A percentile compares a stretch with the other conserved stretches of the same genome.
phyloP scores from a whole-genome alignment of 148 eudicot species.

The Polygonum maritimum region DNA sequence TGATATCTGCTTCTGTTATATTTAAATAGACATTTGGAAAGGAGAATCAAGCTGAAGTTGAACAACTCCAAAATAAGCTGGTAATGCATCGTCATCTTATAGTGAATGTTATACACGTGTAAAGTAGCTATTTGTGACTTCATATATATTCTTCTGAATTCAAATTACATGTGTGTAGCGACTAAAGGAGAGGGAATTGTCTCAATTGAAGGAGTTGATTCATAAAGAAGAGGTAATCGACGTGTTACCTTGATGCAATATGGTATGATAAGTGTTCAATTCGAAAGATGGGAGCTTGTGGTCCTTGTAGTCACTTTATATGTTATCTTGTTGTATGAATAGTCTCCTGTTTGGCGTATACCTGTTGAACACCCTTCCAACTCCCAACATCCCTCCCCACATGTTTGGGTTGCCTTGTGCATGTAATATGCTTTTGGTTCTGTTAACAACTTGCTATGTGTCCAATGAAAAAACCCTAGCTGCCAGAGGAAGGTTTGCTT shows the following conservation, averaged over 20 bases:
- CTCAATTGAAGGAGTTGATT: slow-evolving; percentile 66
- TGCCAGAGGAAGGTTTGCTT: background rate
- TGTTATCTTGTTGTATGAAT: background rate
- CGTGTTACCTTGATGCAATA: background rate
- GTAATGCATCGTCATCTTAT: slow-evolving; percentile 22
- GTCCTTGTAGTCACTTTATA: background rate
- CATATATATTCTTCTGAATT: background rate
- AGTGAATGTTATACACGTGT: background rate
- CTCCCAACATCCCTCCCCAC: no score
- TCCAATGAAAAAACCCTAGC: background rate
- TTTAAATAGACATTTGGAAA: slow-evolving; percentile 23
- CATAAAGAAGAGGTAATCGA: slow-evolving; percentile 70
- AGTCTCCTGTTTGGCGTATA: background rate
- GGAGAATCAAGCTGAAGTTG: slow-evolving; percentile 47
- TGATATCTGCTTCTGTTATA: slow-evolving; percentile 8
- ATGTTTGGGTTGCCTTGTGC: no score
- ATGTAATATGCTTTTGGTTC: no score
- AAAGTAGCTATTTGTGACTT: background rate
- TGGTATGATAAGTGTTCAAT: background rate
- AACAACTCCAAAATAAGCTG: slow-evolving; percentile 61
- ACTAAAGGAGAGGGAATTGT: slow-evolving; percentile 84
- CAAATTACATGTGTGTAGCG: slow-evolving; percentile 37
- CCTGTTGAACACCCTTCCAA: no score
- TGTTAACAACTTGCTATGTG: no score
- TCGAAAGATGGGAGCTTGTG: background rate